These are phyloP conservation scores for Curvularia spicifera DNA, from an alignment of 2,329 filamentous ascomycete species.

Conservation along the genomic window DNA sequence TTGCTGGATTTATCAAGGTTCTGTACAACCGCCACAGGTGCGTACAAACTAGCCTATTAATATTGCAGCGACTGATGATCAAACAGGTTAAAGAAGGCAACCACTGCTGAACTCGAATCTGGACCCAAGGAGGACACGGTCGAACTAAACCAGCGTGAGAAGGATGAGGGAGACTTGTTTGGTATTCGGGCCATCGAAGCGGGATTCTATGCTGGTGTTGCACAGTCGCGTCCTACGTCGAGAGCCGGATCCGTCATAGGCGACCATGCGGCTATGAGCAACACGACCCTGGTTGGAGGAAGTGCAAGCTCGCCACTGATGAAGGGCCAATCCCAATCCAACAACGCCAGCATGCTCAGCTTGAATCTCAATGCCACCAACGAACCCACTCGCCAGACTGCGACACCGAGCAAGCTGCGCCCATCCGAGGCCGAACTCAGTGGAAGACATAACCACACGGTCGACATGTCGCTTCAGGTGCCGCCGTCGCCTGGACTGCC, in stretches of 20 bases:
- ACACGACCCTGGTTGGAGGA: slow-evolving; percentile 45
- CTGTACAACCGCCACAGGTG: slow-evolving; percentile 47
- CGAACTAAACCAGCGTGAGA: slow-evolving; percentile 45
- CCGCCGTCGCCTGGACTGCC: slow-evolving; percentile 41
- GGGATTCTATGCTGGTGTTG: slow-evolving; percentile 51
- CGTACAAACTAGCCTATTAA: slow-evolving; percentile 15
- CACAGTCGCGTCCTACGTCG: slow-evolving; percentile 49
- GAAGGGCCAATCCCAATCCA: slow-evolving; percentile 41
- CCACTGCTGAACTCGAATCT: slow-evolving; percentile 35
- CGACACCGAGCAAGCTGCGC: slow-evolving; percentile 38
- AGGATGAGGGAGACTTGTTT: slow-evolving; percentile 51
- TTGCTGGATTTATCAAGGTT: slow-evolving; percentile 45
- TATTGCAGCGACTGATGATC: slow-evolving; percentile 17
- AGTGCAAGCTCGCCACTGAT: slow-evolving; percentile 41
- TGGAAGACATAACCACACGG: slow-evolving; percentile 45
- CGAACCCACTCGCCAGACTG: slow-evolving; percentile 28
- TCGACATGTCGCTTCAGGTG: slow-evolving; percentile 46
- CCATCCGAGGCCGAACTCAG: slow-evolving; percentile 49
- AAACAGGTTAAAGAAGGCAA: slow-evolving; percentile 40
- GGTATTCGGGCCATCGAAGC: slow-evolving; percentile 52
- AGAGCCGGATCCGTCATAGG: slow-evolving; percentile 40
- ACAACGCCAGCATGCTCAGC: slow-evolving; percentile 43
- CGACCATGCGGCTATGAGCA: slow-evolving; percentile 40
- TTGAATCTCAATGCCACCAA: slow-evolving; percentile 37
- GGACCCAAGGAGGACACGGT: slow-evolving; percentile 43